phyloP scores from a whole-genome alignment of 2,329 filamentous ascomycete species.

The Fusarium tricinctum region DNA sequence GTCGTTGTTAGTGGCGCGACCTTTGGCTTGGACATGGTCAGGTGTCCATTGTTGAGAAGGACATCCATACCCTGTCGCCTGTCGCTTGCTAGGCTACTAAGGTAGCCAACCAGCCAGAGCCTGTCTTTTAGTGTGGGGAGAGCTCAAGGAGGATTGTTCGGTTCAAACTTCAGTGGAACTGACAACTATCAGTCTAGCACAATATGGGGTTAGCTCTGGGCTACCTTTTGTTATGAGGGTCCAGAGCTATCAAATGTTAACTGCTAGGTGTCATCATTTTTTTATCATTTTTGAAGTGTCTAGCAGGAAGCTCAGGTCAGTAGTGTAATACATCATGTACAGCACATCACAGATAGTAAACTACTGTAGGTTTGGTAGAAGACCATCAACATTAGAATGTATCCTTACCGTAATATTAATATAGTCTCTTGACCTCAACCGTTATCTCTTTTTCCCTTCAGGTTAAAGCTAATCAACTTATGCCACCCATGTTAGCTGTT shows the following conservation, averaged over 20 bases:
- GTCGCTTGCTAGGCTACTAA: no score
- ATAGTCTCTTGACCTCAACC: not conserved
- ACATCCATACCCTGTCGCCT: not conserved
- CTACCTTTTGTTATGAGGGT: not conserved
- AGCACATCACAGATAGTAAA: no score
- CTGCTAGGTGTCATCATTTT: constrained; percentile 25
- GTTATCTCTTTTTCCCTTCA: no score
- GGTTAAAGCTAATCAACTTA: not conserved
- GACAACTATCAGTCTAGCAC: constrained; percentile 14
- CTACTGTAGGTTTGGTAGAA: not conserved
- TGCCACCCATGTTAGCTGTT: not conserved
- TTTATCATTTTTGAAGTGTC: not conserved
- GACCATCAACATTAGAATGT: not conserved
- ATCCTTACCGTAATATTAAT: not conserved
- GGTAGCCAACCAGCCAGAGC: not conserved
- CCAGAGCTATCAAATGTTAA: constrained; percentile 25
- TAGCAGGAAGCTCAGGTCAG: not conserved
- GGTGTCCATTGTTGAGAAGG: constrained; percentile 18
- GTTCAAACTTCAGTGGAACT: constrained; percentile 30
- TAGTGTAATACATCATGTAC: not conserved
- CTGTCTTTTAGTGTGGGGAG: constrained; percentile 21
- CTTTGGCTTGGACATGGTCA: not conserved
- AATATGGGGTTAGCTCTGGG: constrained; percentile 22
- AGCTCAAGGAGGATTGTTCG: constrained; percentile 19
- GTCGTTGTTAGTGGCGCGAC: not conserved